Evolutionary conservation across 495 filamentous ascomycete species (phyloP).

Genomic region (Platismatia glauca): DNA sequence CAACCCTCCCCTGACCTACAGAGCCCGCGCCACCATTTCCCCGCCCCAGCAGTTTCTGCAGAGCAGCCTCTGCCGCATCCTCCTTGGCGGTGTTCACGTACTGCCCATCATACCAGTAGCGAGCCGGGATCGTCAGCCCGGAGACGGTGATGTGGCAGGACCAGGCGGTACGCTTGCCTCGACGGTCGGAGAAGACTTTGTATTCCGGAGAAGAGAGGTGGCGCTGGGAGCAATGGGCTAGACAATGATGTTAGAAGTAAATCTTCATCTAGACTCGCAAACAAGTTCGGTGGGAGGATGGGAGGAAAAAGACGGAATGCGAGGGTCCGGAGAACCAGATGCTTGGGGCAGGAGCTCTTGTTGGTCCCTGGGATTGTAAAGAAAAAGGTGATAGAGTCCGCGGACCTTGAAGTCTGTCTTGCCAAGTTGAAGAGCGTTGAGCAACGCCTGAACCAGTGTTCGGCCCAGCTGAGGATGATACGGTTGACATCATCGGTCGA

Average conservation of each 20-base stretch:
- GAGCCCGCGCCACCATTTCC: slow-evolving; percentile 1
- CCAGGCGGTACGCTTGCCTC: slow-evolving; percentile 89
- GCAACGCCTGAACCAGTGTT: slow-evolving; percentile 17
- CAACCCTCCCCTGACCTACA: slow-evolving; percentile 4
- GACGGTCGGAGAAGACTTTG: slow-evolving; percentile 67
- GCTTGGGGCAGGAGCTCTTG: background rate
- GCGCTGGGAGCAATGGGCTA: slow-evolving; percentile 52
- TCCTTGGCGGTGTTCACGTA: slow-evolving; percentile 81
- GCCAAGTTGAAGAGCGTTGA: slow-evolving; percentile 35
- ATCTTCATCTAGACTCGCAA: background rate
- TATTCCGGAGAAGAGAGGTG: slow-evolving; percentile 52
- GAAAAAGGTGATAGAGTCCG: slow-evolving; percentile 11
- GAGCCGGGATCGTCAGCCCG: slow-evolving; percentile 49
- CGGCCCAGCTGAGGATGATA: slow-evolving; percentile 19
- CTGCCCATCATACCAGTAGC: slow-evolving; percentile 87
- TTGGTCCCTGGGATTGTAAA: background rate
- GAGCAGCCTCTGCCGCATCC: slow-evolving; percentile 73
- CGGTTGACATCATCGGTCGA: slow-evolving; percentile 26
- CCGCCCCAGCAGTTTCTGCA: slow-evolving; percentile 12
- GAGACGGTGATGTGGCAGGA: slow-evolving; percentile 54
- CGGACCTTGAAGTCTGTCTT: slow-evolving; percentile 46
- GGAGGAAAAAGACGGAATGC: background rate
- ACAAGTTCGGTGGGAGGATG: background rate
- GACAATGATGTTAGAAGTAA: slow-evolving; percentile 21
- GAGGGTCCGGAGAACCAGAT: background rate